Base-by-base conservation (phyloP, 2,329 filamentous ascomycete genomes). In the Fusarium haematococcum region DNA sequence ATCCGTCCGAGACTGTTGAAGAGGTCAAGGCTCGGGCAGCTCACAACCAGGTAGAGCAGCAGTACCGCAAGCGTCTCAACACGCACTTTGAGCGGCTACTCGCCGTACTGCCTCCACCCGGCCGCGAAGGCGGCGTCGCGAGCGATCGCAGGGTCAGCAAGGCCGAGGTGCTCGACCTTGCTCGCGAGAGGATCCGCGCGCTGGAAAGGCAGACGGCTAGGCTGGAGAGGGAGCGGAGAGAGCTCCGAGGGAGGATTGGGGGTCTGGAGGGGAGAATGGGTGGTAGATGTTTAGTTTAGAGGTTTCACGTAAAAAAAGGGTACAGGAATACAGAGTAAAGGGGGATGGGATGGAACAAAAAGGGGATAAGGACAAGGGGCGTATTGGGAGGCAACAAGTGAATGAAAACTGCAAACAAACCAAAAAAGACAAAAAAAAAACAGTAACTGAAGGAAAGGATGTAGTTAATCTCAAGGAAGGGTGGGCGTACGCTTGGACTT, bases 21-120 rank as follows among this genome's bases (percentile, higher is more conserved):
- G 77, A 79, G 39, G 76, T 78, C 48, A 74, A 78, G 57, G 79
- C 77, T 2, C 74, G 80, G 16, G 80, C 78, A 62, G 79, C 79
- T 52, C 85, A 87, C 74, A 87, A 87, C 76, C 83, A 86, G 60
- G 85, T 86, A 10, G 85, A 87, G 79, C 85, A 86, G 75, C 84
- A 86, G 74, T 87, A 87, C 78, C 84, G 85, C 39, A 85, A 86
- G 78, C 80, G 85, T 27, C 83, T 87, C 37, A 87, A 86, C 68
- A 79, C 80, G 3, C 84, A 87, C 76, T 87, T 86, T 66, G 84
- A 86, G 75, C 80, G 80, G 50, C 82, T 87, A 14, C 80, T 86
- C 1, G 80, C 81, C 41, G 82, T 84, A 1, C 80, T 87, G 1
- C 85, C 85, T 2, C 67, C 74, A 74, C 82, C 64, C 43, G 74